Evolutionary conservation across 2,329 filamentous ascomycete genomes (phyloP).

Genomic region (Calcarisporium arbuscula): DNA sequence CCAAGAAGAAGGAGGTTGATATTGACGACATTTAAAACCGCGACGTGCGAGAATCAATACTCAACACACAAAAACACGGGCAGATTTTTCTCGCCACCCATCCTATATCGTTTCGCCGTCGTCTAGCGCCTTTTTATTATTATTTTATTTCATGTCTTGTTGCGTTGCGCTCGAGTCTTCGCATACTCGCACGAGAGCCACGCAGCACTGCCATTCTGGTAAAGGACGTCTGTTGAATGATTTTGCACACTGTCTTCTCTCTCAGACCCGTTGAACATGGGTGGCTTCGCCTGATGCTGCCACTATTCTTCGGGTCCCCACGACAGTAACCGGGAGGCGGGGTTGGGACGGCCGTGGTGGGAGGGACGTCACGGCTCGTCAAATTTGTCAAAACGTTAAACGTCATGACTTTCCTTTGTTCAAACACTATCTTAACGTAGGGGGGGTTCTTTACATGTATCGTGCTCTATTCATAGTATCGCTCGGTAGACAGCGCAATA

Average conservation of each 20-base stretch:
- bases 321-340: conserved; percentile 41
- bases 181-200: neutral
- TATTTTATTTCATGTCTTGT: no score
- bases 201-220: neutral
- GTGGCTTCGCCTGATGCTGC: neutral
- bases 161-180: neutral
- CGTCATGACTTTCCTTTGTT: conserved; percentile 15
- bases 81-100: no score
- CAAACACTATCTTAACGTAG: no score
- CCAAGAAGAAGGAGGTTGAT: conserved; percentile 71
- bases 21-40: conserved; percentile 82
- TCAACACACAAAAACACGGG: no score
- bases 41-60: conserved; percentile 1
- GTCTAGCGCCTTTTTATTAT: no score
- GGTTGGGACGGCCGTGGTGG: conserved; percentile 41
- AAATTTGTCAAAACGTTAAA: no score
- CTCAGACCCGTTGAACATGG: conserved; percentile 36
- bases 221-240: conserved; percentile 7
- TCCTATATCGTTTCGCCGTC: no score
- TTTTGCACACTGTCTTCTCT: conserved; percentile 58
- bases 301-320: conserved; percentile 22
- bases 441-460: no score
- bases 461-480: no score
- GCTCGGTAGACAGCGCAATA: no score
- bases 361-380: conserved; percentile 54